Conservation (phyloP, 1,284 basidiomycete genomes). For the Heterobasidion parviporum region DNA sequence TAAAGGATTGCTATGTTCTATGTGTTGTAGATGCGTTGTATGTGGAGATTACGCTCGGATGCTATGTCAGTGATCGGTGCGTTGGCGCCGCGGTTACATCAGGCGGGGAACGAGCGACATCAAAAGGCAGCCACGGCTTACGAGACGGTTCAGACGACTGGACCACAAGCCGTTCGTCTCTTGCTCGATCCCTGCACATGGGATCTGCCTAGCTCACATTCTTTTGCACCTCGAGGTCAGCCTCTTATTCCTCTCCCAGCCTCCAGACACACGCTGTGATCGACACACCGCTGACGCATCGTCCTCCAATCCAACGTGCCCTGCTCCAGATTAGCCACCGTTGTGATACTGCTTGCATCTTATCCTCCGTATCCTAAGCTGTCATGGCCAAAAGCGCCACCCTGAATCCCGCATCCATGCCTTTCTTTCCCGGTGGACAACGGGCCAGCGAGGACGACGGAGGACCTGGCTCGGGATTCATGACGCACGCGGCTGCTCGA, state of each 20-base stretch:
- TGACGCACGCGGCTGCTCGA: constrained; percentile 34
- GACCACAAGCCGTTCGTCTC: constrained; percentile 10
- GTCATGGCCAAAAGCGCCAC: constrained; percentile 65
- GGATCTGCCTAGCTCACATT: constrained; percentile 8
- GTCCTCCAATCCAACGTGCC: too few species aligned
- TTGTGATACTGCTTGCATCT: not conserved
- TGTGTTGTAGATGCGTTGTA: too few species aligned
- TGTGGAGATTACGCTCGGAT: too few species aligned
- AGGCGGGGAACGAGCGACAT: not conserved
- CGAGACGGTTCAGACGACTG: constrained; percentile 11
- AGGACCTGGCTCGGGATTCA: constrained; percentile 32
- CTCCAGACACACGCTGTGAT: too few species aligned
- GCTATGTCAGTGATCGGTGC: not conserved
- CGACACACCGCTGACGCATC: too few species aligned
- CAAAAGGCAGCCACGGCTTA: constrained; percentile 11
- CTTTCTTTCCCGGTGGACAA: constrained; percentile 69
- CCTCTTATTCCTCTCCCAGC: not conserved
- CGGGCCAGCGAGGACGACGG: constrained; percentile 48
- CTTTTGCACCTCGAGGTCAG: not conserved
- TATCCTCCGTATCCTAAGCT: constrained; percentile 14
- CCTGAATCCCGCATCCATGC: constrained; percentile 72
- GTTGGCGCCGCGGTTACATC: constrained; percentile 1
- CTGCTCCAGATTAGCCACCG: too few species aligned
- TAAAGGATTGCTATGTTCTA: too few species aligned
- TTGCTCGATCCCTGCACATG: constrained; percentile 10